Percentiles rank a stretch among this genome's conserved stretches.
phyloP scores from a whole-genome alignment of 2,329 filamentous ascomycete species.

The Beauveria sp. region DNA sequence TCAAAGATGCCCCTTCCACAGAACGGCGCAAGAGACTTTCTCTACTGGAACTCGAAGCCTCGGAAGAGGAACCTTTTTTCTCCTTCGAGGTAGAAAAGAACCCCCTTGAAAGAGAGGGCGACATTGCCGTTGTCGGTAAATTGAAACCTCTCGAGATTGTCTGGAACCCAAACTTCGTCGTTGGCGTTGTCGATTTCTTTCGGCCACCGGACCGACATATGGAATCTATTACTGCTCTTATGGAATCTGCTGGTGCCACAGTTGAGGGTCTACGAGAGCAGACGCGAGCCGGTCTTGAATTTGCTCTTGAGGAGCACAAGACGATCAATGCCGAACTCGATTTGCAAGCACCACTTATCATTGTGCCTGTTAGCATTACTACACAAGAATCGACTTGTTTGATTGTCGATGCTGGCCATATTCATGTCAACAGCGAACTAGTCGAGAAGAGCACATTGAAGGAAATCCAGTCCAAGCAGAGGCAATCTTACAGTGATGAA shows the following conservation, averaged over 20 bases:
- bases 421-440: constrained; percentile 86
- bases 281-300: constrained; percentile 90
- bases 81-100: constrained; percentile 90
- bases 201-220: constrained; percentile 93
- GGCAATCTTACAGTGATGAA: constrained; percentile 75
- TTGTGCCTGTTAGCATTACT: constrained; percentile 88
- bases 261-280: constrained; percentile 93
- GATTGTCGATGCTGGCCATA: constrained; percentile 93
- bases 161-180: constrained; percentile 90
- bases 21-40: constrained; percentile 41
- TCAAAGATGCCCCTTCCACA: constrained; percentile 71
- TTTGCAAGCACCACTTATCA: constrained; percentile 90
- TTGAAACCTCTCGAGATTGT: constrained; percentile 94
- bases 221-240: constrained; percentile 92
- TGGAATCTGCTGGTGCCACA: constrained; percentile 92
- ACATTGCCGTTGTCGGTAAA: constrained; percentile 83
- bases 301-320: constrained; percentile 94
- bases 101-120: constrained; percentile 83
- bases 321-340: constrained; percentile 95
- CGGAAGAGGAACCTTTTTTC: constrained; percentile 71
- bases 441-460: constrained; percentile 86
- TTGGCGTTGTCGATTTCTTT: constrained; percentile 91
- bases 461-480: constrained; percentile 86
- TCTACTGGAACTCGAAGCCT: constrained; percentile 45
- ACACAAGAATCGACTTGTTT: constrained; percentile 74